These are phyloP conservation scores for Phytophthora hybrid DNA, from an alignment of 352 stramenopile genomes.

Conservation along the genomic window DNA sequence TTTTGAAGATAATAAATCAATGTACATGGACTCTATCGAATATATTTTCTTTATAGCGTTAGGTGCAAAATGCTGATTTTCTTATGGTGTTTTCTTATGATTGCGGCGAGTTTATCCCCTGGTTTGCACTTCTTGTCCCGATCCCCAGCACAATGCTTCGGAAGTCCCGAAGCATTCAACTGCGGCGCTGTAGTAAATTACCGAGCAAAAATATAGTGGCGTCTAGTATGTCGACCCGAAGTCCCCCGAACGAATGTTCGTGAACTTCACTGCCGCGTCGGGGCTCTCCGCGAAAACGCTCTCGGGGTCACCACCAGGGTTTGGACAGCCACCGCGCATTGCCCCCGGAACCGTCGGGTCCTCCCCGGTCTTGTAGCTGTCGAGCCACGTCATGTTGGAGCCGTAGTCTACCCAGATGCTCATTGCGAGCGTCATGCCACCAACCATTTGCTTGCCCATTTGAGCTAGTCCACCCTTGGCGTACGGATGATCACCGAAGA, in stretches of 20 bases:
- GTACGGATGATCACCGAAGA: conserved; percentile 1
- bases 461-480: background rate
- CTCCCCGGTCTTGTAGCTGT: background rate
- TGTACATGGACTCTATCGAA: background rate
- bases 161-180: too few species aligned
- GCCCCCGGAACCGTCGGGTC: background rate
- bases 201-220: background rate
- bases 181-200: too few species aligned
- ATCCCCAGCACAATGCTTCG: too few species aligned
- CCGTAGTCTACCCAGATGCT: conserved; percentile 5
- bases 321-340: background rate
- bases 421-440: background rate
- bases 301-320: conserved; percentile 2
- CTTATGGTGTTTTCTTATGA: background rate
- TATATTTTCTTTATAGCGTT: too few species aligned
- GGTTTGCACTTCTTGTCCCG: too few species aligned
- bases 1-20: background rate
- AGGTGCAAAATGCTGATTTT: background rate
- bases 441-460: conserved; percentile 5
- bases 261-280: conserved; percentile 3
- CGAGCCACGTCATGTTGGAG: conserved; percentile 4
- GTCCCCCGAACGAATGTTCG: background rate
- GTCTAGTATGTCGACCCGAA: conserved; percentile 3
- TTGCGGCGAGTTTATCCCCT: too few species aligned
- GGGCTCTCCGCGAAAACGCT: background rate